Conservation (phyloP, 805 yeast genomes). For the Zygoascus biomembranicola region DNA sequence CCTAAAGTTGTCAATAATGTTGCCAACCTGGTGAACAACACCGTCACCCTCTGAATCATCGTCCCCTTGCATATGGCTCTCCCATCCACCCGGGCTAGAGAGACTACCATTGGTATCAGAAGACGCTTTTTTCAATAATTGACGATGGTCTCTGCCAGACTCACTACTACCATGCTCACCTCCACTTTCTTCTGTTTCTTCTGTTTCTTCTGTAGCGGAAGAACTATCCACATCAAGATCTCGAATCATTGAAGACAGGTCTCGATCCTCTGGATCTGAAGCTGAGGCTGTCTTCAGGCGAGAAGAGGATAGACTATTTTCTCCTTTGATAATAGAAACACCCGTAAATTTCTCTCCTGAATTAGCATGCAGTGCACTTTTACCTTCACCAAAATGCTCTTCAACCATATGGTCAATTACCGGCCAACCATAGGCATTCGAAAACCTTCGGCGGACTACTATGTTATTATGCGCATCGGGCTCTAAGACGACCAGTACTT, state of each 20-base stretch:
- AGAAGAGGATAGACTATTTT: background rate
- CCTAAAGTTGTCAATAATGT: constrained; percentile 17
- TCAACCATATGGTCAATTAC: constrained; percentile 75
- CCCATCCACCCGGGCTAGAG: constrained; percentile 14
- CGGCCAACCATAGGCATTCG: constrained; percentile 94
- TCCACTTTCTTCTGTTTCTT: background rate
- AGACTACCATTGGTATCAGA: constrained; percentile 2
- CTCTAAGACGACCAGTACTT: constrained; percentile 72
- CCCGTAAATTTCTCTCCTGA: background rate
- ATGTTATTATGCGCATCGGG: constrained; percentile 97
- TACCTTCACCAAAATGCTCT: constrained; percentile 42
- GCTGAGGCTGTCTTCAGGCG: background rate
- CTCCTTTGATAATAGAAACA: background rate
- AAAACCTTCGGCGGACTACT: constrained; percentile 76
- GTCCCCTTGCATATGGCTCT: constrained; percentile 10
- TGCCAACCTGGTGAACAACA: constrained; percentile 15
- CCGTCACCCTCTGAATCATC: constrained; percentile 20
- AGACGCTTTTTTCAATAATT: background rate
- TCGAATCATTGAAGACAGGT: constrained; percentile 11
- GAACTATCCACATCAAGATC: constrained; percentile 5
- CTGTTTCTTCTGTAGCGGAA: background rate
- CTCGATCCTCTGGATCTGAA: constrained; percentile 1
- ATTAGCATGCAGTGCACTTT: background rate
- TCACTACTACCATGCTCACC: background rate
- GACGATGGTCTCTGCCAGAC: background rate